Conservation (phyloP, 305 asterid genomes). For the Fraxinus paxiana region DNA sequence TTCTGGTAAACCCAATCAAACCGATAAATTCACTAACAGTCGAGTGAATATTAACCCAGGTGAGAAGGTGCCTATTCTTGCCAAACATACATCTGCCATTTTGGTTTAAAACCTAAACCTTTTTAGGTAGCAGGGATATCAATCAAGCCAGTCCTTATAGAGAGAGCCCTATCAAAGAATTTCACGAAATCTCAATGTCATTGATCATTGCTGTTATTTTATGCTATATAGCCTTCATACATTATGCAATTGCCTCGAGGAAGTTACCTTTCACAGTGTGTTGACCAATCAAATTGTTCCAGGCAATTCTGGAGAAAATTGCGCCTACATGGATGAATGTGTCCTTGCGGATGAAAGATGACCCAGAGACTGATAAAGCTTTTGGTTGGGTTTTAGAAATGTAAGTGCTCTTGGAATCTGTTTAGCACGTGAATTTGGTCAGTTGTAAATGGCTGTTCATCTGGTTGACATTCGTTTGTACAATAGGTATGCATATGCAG, state of each 20-base stretch:
- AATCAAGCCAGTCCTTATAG: not conserved
- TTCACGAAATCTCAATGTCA: conserved; percentile 8
- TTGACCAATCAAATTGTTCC: conserved; percentile 27
- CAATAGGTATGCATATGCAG: conserved; percentile 87
- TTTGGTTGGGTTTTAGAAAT: conserved; percentile 99
- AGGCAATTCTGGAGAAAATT: conserved; percentile 74
- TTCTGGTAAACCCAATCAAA: not conserved
- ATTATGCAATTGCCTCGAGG: conserved; percentile 6
- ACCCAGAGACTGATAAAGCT: conserved; percentile 86
- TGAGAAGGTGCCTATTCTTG: not conserved
- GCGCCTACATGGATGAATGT: conserved; percentile 99
- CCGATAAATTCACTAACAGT: conserved; percentile 1
- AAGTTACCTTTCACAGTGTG: conserved; percentile 5
- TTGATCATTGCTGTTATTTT: not conserved
- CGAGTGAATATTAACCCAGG: not conserved
- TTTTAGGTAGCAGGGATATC: not conserved
- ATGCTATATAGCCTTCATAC: not conserved
- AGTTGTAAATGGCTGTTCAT: conserved; percentile 18
- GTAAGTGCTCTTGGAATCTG: conserved; percentile 41
- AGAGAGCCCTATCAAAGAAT: not conserved
- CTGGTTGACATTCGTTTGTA: conserved; percentile 22
- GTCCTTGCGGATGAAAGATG: conserved; percentile 94
- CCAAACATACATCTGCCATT: not conserved
- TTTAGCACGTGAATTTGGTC: conserved; percentile 15
- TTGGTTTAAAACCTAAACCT: not conserved